These are phyloP conservation scores for Cicer bijugum DNA, from an alignment of 306 rosid species.

Conservation along the genomic window DNA sequence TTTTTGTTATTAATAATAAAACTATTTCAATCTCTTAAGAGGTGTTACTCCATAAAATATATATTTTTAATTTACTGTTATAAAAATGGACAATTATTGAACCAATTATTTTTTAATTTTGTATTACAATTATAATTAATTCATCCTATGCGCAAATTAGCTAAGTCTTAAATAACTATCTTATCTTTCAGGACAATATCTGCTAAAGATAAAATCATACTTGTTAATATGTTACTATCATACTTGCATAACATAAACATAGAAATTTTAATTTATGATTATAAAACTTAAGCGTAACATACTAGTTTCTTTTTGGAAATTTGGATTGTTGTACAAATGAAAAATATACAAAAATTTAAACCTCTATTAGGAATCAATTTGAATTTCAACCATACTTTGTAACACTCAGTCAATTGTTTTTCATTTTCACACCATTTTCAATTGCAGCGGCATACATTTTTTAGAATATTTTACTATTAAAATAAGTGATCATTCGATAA, in stretches of 20 bases:
- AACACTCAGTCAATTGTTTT: constrained; percentile 7
- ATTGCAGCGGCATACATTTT: background rate
- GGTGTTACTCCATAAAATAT: no score
- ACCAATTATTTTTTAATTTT: no score
- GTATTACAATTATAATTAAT: constrained; percentile 73
- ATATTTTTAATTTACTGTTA: no score
- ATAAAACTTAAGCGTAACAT: constrained; percentile 4
- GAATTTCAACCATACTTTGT: background rate
- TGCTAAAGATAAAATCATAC: constrained; percentile 43
- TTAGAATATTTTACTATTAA: constrained; percentile 14
- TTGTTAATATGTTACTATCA: constrained; percentile 10
- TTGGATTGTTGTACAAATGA: constrained; percentile 10
- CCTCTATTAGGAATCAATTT: constrained; percentile 1
- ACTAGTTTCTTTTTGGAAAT: background rate
- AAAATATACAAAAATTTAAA: constrained; percentile 12
- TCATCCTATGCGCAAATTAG: constrained; percentile 84
- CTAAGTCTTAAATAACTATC: constrained; percentile 83
- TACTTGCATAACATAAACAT: constrained; percentile 2
- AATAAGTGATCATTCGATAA: constrained; percentile 23
- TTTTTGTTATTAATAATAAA: no score
- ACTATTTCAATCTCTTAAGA: no score
- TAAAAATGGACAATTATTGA: no score
- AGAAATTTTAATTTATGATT: background rate
- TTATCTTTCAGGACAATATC: constrained; percentile 88
- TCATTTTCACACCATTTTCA: background rate